Conservation (phyloP, 345 rosid genomes). For the Sisymbrium altissimum region DNA sequence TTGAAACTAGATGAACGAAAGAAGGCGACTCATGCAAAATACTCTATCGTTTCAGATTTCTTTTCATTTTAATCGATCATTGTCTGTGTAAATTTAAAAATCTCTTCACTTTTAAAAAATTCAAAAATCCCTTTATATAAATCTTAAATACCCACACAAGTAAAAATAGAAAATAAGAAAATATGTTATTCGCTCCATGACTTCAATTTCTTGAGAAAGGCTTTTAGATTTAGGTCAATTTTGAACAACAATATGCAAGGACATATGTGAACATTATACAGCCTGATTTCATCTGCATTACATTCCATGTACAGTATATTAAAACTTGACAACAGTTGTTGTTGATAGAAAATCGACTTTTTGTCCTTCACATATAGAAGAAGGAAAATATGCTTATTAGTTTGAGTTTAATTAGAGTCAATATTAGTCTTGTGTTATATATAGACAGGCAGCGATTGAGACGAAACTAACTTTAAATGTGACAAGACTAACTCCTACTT, state of each 20-base stretch:
- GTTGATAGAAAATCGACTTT: not conserved
- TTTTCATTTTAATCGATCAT: no score
- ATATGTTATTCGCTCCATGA: not conserved
- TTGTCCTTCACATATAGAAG: not conserved
- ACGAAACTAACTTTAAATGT: not conserved
- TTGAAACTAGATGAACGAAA: not conserved
- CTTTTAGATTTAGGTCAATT: not conserved
- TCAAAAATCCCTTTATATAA: not conserved
- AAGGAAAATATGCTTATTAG: not conserved
- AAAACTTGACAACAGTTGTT: not conserved
- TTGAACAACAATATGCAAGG: not conserved
- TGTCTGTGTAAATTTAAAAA: not conserved
- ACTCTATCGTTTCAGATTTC: not conserved
- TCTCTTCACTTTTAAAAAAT: no score
- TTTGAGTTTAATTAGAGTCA: not conserved
- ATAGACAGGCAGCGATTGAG: slow-evolving; percentile 1
- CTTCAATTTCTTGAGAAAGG: not conserved
- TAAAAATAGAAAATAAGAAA: not conserved
- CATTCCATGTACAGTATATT: not conserved
- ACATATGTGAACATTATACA: not conserved
- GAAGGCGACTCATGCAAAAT: not conserved
- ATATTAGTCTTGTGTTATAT: not conserved
- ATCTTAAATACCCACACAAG: not conserved
- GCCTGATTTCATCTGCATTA: not conserved
- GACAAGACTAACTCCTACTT: slow-evolving; percentile 23